Base-by-base conservation (phyloP, 441 rosid genomes). In the Gossypium schwendimanii region DNA sequence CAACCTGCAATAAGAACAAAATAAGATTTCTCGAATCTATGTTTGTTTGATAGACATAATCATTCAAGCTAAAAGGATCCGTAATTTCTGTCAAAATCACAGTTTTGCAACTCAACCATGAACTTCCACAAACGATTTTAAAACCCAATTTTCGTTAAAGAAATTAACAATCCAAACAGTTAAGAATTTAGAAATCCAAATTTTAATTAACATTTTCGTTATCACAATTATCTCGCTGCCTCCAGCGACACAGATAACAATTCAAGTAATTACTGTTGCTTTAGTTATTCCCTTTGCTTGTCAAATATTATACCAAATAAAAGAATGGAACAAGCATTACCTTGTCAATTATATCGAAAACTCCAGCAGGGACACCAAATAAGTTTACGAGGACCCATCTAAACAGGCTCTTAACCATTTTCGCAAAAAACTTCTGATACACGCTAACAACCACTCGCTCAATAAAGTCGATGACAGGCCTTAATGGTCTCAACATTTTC, bases 331-430 rank as follows among this genome's bases (percentile, higher is more conserved):
- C 8, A 50, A 53, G 31, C 47, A 26, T 23, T 23, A 91, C 98
- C 97, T 89, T 91, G 75, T 91, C 99, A 11, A 91, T 86, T 54
- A 84, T 87, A 57, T 87, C 91, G 82, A 95, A 97, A 73, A 89
- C 76, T 63, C 83, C 98, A 7, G 81, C 78, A 0, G 98, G 98
- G 63, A 88, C 84, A 20, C 84, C 92, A 31, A 87, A 93, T 81
- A 77, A 95, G 3, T 86, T 75, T 53, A 53, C 0, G 60, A 86
- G 87, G 1, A 95, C 96, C 62, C 94, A 96, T 45, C 91, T 88
- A 0, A 91, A 91, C 2, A 95, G 12, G 28, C 60, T 9, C 28
- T 55, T 55, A 9, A 55, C 6, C 26, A 55, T 55, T 55, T 3
- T 4, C 26, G 26, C 60, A 20, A 55, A 55, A 20, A 20, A 9